These are phyloP conservation scores for Sporobolomyces roseus DNA, from an alignment of 768 basidiomycete species.

Conservation along the genomic window DNA sequence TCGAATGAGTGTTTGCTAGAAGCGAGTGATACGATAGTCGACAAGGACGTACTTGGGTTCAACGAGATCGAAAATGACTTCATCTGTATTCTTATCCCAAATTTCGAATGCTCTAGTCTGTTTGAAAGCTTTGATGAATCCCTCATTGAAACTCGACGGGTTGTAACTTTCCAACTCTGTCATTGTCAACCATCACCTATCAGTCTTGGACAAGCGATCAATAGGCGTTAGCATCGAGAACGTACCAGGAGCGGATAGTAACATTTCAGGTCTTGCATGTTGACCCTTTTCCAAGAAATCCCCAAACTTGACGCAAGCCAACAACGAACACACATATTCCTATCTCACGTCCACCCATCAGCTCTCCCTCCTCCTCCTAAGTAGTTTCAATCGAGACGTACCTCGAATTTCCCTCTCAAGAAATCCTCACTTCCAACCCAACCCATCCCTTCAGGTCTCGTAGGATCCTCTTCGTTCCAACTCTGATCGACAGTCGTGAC, in stretches of 20 bases:
- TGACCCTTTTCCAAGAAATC: conserved; percentile 71
- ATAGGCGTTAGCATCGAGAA: too few species aligned
- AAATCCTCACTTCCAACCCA: conserved; percentile 98
- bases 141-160: conserved; percentile 61
- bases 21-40: too few species aligned
- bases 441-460: conserved; percentile 61
- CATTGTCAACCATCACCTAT: background rate
- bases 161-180: conserved; percentile 40
- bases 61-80: conserved; percentile 87
- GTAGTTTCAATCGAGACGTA: conserved; percentile 46
- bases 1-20: background rate
- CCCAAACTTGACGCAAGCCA: conserved; percentile 83
- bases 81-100: conserved; percentile 88
- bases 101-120: conserved; percentile 79
- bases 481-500: conserved; percentile 77
- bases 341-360: conserved; percentile 46
- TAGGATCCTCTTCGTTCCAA: conserved; percentile 66
- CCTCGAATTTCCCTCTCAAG: conserved; percentile 69
- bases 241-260: conserved; percentile 26
- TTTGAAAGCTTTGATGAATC: conserved; percentile 85
- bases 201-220: too few species aligned
- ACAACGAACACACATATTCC: conserved; percentile 84
- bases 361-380: conserved; percentile 44
- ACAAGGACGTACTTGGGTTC: conserved; percentile 71
- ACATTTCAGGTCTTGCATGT: conserved; percentile 49